phyloP scores from a whole-genome alignment of 2,329 filamentous ascomycete species.

The Diplocarpon rosae region DNA sequence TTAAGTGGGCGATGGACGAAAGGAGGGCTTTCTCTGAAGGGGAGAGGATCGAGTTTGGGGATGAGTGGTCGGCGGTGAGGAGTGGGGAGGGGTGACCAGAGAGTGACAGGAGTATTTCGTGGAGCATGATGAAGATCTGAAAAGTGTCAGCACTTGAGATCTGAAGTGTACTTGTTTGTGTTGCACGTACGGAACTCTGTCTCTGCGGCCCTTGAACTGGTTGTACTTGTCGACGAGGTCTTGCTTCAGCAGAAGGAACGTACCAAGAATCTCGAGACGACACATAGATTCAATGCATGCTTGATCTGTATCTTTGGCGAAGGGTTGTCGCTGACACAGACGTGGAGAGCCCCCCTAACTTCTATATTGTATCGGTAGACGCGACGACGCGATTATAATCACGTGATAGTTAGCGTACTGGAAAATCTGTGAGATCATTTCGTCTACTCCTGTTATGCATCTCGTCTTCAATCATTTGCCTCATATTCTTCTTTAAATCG shows the following conservation, averaged over 20 bases:
- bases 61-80: slow-evolving; percentile 47
- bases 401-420: not conserved
- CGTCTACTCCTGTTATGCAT: too few relatives aligned
- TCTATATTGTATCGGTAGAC: not conserved
- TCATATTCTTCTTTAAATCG: too few relatives aligned
- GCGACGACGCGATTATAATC: not conserved
- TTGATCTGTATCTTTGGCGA: slow-evolving; percentile 1
- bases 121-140: slow-evolving; percentile 57
- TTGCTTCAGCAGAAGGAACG: slow-evolving; percentile 22
- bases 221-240: slow-evolving; percentile 17
- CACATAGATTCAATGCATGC: slow-evolving; percentile 23
- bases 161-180: not conserved
- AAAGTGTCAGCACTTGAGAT: not conserved
- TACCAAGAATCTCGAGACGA: slow-evolving; percentile 26
- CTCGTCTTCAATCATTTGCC: too few relatives aligned
- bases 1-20: slow-evolving; percentile 63
- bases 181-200: slow-evolving; percentile 5
- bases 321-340: not conserved
- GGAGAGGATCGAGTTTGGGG: slow-evolving; percentile 44
- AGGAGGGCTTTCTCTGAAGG: slow-evolving; percentile 78
- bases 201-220: slow-evolving; percentile 10
- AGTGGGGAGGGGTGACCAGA: slow-evolving; percentile 88
- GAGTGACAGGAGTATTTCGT: slow-evolving; percentile 94
- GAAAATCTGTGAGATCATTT: too few relatives aligned
- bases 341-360: not conserved